Percentiles rank a stretch among this genome's conserved stretches.
Conservation (phyloP, 495 filamentous ascomycete genomes). For the Penicillium chermesinum region DNA sequence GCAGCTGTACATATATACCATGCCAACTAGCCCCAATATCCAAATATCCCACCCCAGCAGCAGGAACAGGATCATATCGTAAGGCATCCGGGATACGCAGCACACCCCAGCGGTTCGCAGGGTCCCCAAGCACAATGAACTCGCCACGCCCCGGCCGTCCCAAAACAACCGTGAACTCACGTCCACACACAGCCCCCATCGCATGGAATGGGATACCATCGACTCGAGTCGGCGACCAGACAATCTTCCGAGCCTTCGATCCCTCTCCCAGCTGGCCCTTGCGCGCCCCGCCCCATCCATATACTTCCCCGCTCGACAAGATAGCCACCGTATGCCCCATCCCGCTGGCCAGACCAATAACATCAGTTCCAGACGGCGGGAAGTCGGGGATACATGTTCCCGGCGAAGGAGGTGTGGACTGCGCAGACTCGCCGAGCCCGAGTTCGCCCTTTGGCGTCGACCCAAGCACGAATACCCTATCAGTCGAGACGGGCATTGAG, state of each 20-base stretch:
- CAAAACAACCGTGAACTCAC: conserved; percentile 74
- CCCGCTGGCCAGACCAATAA: conserved; percentile 61
- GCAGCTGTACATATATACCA: conserved; percentile 59
- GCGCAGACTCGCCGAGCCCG: conserved; percentile 46
- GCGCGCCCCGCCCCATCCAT: conserved; percentile 80
- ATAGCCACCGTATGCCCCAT: conserved; percentile 73
- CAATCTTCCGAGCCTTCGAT: conserved; percentile 31
- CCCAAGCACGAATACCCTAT: conserved; percentile 58
- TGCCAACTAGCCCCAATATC: conserved; percentile 72
- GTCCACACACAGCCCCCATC: conserved; percentile 61
- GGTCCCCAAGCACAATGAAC: conserved; percentile 56
- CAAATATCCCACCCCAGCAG: conserved; percentile 22
- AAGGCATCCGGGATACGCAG: conserved; percentile 37
- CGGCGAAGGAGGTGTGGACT: background rate
- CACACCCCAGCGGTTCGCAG: conserved; percentile 59
- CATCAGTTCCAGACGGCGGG: conserved; percentile 45
- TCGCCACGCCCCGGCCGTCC: conserved; percentile 49
- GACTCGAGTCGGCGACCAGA: conserved; percentile 57
- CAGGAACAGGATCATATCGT: no score
- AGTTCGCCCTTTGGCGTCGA: conserved; percentile 65
- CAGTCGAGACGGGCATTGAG: conserved; percentile 14
- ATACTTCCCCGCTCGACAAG: conserved; percentile 67
- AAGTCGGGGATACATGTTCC: conserved; percentile 50
- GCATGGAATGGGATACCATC: conserved; percentile 46
- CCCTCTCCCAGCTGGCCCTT: conserved; percentile 74